Evolutionary conservation across 768 basidiomycete genomes (phyloP).

Genomic region (Lyophyllum shimeji): DNA sequence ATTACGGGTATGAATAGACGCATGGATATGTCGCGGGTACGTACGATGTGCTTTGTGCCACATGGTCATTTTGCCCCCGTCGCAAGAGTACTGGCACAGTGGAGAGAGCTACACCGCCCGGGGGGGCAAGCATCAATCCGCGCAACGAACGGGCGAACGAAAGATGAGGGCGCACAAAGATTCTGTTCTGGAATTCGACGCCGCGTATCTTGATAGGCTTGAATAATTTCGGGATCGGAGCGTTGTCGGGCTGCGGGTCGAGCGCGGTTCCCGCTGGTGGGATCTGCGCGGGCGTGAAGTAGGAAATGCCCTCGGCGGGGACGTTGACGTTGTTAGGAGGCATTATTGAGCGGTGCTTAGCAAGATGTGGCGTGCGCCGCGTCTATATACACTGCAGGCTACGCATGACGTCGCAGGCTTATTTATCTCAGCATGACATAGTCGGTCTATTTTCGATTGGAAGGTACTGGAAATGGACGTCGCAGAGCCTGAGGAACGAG

Average conservation of each 20-base stretch:
- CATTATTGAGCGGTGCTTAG: too few species aligned
- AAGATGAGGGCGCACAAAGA: constrained; percentile 35
- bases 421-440: not conserved
- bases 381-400: too few species aligned
- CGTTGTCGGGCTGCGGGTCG: constrained; percentile 37
- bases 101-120: constrained; percentile 42
- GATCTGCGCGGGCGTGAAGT: constrained; percentile 45
- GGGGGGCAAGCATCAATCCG: not conserved
- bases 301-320: constrained; percentile 21
- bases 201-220: constrained; percentile 55
- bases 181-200: constrained; percentile 53
- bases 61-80: constrained; percentile 47
- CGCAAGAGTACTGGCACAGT: constrained; percentile 58
- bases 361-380: not conserved
- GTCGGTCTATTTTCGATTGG: not conserved
- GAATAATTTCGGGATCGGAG: constrained; percentile 40
- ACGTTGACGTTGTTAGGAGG: constrained; percentile 16
- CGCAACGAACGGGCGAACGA: not conserved
- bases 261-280: constrained; percentile 43
- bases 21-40: too few species aligned
- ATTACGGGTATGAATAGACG: too few species aligned
- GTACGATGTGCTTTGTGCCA: constrained; percentile 67
- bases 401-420: too few species aligned
- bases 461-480: too few species aligned
- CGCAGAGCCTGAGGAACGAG: too few species aligned